These are phyloP conservation scores for Aethionema arabicum DNA, from an alignment of 345 rosid genomes.

Conservation along the genomic window DNA sequence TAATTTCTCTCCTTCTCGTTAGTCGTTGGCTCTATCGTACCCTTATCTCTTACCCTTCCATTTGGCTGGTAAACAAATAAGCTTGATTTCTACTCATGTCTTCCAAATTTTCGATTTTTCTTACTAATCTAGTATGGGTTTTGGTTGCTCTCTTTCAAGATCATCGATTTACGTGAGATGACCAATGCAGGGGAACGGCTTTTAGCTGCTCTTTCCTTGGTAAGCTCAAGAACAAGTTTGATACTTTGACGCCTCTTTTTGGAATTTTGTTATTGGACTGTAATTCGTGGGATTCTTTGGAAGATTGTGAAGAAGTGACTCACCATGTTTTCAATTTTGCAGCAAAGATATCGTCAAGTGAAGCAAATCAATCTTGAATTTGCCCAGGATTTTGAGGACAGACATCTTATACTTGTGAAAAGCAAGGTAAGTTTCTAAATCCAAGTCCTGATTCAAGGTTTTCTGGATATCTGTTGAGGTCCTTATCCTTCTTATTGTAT, in stretches of 20 bases:
- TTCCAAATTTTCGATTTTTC: not conserved
- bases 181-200: conserved; percentile 70
- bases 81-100: conserved; percentile 11
- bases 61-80: conserved; percentile 57
- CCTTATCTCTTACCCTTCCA: conserved; percentile 59
- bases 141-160: conserved; percentile 43
- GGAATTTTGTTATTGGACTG: not conserved
- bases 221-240: conserved; percentile 29
- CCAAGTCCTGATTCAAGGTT: not conserved
- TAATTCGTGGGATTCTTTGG: conserved; percentile 1
- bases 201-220: conserved; percentile 74
- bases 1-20: conserved; percentile 69
- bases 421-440: conserved; percentile 41
- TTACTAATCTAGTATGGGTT: conserved; percentile 26
- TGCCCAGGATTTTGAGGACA: conserved; percentile 74
- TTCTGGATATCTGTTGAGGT: not conserved
- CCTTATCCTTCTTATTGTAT: not conserved
- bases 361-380: conserved; percentile 82
- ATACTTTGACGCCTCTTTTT: not conserved
- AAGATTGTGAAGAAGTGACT: conserved; percentile 8
- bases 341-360: conserved; percentile 72
- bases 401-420: conserved; percentile 59
- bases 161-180: conserved; percentile 76
- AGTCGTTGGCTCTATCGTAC: conserved; percentile 66
- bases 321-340: conserved; percentile 28